These are phyloP conservation scores for Candida gigantensis DNA, from an alignment of 1,139 yeast genomes.

Conservation along the genomic window DNA sequence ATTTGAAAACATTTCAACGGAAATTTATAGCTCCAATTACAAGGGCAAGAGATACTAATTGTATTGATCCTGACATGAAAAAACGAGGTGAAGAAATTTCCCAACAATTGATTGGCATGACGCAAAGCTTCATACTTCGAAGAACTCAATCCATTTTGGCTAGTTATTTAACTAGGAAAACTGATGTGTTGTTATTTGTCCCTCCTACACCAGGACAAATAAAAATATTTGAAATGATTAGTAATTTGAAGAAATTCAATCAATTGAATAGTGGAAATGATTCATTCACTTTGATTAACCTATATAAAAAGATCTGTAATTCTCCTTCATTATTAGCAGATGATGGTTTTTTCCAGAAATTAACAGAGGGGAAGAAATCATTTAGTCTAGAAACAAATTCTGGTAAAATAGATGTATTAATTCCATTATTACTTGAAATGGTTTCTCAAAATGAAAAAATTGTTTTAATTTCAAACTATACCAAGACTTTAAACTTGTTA, in stretches of 20 bases:
- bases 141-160: conserved; percentile 69
- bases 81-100: conserved; percentile 64
- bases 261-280: conserved; percentile 26
- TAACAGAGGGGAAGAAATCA: conserved; percentile 14
- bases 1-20: conserved; percentile 61
- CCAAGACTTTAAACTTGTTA: conserved; percentile 80
- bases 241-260: conserved; percentile 14
- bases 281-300: conserved; percentile 69
- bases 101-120: conserved; percentile 58
- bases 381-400: conserved; percentile 23
- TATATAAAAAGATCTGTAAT: conserved; percentile 80
- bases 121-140: conserved; percentile 70
- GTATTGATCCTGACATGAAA: conserved; percentile 50
- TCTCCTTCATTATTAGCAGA: conserved; percentile 65
- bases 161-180: conserved; percentile 70
- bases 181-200: conserved; percentile 78
- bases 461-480: conserved; percentile 85
- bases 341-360: conserved; percentile 35
- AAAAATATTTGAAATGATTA: conserved; percentile 53
- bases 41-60: conserved; percentile 71
- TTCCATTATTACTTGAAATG: conserved; percentile 55
- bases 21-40: conserved; percentile 71
- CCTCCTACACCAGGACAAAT: conserved; percentile 70
- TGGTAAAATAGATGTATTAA: conserved; percentile 60
- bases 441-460: conserved; percentile 58